Base-by-base conservation (phyloP, 73 alveolate genomes). In the Paramecium biaurelia region DNA sequence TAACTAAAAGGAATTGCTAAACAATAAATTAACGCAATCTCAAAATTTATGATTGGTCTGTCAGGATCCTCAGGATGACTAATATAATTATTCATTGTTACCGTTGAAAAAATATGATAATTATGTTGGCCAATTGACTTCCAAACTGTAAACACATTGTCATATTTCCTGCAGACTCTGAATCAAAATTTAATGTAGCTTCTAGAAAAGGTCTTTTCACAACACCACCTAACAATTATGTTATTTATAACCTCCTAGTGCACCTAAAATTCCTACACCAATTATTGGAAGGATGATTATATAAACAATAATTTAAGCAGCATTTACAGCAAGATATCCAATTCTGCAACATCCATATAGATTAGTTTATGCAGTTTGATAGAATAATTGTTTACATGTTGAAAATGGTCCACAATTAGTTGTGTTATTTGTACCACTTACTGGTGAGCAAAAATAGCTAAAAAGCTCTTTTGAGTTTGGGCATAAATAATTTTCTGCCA, bases 51-150 rank as follows among this genome's bases (percentile, higher is more conserved):
- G 53, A 79, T 45, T 5, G 90, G 90, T 42, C 90, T 41, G 2
- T 79, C 90, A 23, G 70, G 53, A 26, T 58, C 70, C 24, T 79
- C 90, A 5, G 90, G 90, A 79, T 79, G 90, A 6, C 90, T 79
- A 23, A 7, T 23, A 14, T 47, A 43, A 18, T 79, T 20, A 5
- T 21, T 9, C 1, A 23, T 6, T 11, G n/a, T 10, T 79, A 79
- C 90, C 49, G 45, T 45, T 79, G 72, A 24, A 79, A 79, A 14
- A 79, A 41, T 18, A 47, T 23, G n/a, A 79, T 42, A 15, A 79
- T 41, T 7, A 79, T 24, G 76, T 79, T 79, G 4, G 18, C 57
- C 11, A 79, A 24, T 43, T 32, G 32, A 14, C 56, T 23, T 43
- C 26, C 90, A 79, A 79, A 79, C 8, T 30, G 14, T 24, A 79